Base-by-base conservation (phyloP, 345 rosid genomes). In the Salix purpurea region DNA sequence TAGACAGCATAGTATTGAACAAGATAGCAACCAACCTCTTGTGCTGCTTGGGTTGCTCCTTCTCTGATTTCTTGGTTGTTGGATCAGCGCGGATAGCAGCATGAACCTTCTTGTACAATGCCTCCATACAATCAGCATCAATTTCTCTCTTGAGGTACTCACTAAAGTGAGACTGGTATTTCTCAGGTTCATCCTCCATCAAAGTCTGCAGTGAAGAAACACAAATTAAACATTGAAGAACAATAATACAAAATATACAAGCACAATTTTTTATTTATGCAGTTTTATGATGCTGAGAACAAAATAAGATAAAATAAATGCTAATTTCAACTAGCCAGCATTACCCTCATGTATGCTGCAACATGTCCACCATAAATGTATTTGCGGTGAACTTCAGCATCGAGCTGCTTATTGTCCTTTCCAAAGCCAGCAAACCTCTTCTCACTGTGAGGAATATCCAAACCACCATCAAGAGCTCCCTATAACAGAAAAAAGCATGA, bases 401-500 rank as follows among this genome's bases (percentile, higher is more conserved):
- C 92, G n/a, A 94, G 97, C 77, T 89, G 93, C 62, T 91, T 91
- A 67, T 70, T 71, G 4, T 89, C 93, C 72, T 89, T 91, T 37
- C 76, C 67, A 77, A 90, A 94, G 9, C 98, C 97, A 67, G 98
- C 97, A 70, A 92, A 94, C 73, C 98, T 84, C 88, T 89, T 91
- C 62, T 91, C 97, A 77, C 97, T 88, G 87, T 91, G 97, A 4
- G 94, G 98, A 70, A 90, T 90, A 77, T 91, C 98, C 84, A 94
- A 76, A n/a, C 98, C 98, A 71, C 96, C 97, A 71, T 94, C 98
- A 78, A 91, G 82, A 26, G 96, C 96, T 50, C 98, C 98, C 98
- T 94, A 81, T 28, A 40, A 23, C 19, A 42, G 19, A 1, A 10
- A 68, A n/a, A 4, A 68, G 7, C 37, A 37, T 0, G 2, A 58